Evolutionary conservation across 345 rosid genomes (phyloP), one percentile per base, ranked within the genome.

Genomic region (Syzygium aromaticum): DNA sequence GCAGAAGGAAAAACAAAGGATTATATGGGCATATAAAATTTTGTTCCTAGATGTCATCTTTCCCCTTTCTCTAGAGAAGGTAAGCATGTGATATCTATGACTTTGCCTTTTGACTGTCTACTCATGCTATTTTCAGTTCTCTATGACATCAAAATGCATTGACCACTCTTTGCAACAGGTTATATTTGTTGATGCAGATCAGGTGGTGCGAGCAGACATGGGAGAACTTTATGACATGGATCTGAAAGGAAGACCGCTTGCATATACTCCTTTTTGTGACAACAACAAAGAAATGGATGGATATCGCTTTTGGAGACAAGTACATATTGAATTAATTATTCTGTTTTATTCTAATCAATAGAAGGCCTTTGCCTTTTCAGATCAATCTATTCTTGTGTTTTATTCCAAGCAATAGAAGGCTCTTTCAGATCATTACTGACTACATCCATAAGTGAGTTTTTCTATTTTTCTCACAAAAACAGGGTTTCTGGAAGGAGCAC

Each of bases 401-500:
- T 73, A 38, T 73, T 9, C 11, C 82, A 38, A 73, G 49, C 27
- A 73, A 73, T 73, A 73, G 82, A 38, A 21, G 14, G 82, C 27
- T 73, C 82, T 73, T 73, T 33, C 49, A 73, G 82, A 33, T 73
- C 82, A 73, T 19, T 73, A 38, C 49, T 73, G 49, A 38, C 82
- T 38, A 38, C 82, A 1, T 38, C 49, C 25, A 49, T 73, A 19
- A 38, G 82, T 84, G 1, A 59, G 46, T 30, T 40, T 38, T 52
- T 84, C 51, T 84, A 5, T 28, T 54, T 49, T 80, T 43, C 23
- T 43, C 43, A 54, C 86, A 38, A 73, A 67, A 73, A 87, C 90
- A 98, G 99, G 99, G 99, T 89, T 98, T 98, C 92, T 98, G 99
- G 99, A 98, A 88, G 93, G 99, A 98, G 85, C 99, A 98, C 94